Percentiles rank a stretch among this genome's conserved stretches.
Conservation (phyloP, 2,329 filamentous ascomycete genomes). For the Penicillium palitans region DNA sequence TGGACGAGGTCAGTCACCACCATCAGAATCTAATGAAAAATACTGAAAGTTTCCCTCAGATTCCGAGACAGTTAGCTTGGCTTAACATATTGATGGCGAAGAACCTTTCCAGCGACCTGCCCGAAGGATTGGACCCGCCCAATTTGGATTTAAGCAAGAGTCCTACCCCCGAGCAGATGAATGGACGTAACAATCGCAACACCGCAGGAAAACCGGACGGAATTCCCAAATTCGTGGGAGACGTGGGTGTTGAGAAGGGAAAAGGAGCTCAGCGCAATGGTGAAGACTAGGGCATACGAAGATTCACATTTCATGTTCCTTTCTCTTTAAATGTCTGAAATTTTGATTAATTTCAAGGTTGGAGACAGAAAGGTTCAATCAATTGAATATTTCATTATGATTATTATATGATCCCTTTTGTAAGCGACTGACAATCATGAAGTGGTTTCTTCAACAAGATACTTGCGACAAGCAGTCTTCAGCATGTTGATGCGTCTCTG, state of each 20-base stretch:
- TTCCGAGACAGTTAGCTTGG: slow-evolving; percentile 2
- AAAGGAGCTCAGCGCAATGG: not conserved
- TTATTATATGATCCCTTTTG: not conserved
- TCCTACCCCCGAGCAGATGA: not conserved
- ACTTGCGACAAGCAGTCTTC: slow-evolving; percentile 60
- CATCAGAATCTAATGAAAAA: not conserved
- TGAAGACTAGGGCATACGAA: not conserved
- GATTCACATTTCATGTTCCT: not conserved
- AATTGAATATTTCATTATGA: not conserved
- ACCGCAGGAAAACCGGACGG: not conserved
- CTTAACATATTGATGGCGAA: slow-evolving; percentile 1
- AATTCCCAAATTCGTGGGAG: not conserved
- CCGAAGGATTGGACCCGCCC: not conserved
- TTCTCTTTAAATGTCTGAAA: not conserved
- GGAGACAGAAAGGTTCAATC: not conserved
- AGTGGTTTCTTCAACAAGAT: slow-evolving; percentile 47
- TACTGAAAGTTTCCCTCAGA: slow-evolving; percentile 1
- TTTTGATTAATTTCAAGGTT: not conserved
- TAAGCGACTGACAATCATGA: slow-evolving; percentile 13
- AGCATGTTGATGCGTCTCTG: slow-evolving; percentile 69
- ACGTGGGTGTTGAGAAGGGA: not conserved
- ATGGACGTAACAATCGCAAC: not conserved
- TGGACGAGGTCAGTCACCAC: not conserved
- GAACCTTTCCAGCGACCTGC: not conserved
- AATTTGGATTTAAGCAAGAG: not conserved